Evolutionary conservation across 2,329 filamentous ascomycete genomes (phyloP).

Genomic region (Didymella exigua): DNA sequence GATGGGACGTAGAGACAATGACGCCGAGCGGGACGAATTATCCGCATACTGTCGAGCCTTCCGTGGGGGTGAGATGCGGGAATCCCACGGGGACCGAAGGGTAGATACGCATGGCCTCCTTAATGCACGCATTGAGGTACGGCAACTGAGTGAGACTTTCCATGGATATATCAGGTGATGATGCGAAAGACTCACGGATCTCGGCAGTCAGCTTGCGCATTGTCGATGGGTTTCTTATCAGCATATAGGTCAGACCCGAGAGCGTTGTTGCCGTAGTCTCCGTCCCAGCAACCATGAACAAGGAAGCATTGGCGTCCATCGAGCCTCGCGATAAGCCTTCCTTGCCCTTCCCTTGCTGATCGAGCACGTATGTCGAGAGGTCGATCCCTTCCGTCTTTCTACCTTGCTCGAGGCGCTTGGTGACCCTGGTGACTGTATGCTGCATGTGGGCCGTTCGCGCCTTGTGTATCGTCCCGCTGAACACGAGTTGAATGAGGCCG

Average conservation of each 20-base stretch:
- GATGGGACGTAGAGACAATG: constrained; percentile 24
- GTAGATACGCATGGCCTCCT: constrained; percentile 52
- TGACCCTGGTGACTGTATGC: constrained; percentile 32
- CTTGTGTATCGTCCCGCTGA: constrained; percentile 4
- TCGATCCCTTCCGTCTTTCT: constrained; percentile 38
- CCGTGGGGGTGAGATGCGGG: constrained; percentile 42
- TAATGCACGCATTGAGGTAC: constrained; percentile 49
- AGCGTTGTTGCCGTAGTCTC: constrained; percentile 54
- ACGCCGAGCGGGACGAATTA: constrained; percentile 41
- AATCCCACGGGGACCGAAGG: constrained; percentile 49
- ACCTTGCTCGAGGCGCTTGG: constrained; percentile 38
- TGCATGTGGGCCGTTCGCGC: constrained; percentile 24
- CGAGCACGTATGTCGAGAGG: constrained; percentile 50
- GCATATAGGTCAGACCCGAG: constrained; percentile 45
- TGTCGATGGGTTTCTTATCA: constrained; percentile 37
- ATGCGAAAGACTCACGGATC: constrained; percentile 34
- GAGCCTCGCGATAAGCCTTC: constrained; percentile 38
- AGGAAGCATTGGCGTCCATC: constrained; percentile 47
- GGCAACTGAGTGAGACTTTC: constrained; percentile 35
- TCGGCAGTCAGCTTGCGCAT: constrained; percentile 38
- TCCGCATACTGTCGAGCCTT: constrained; percentile 47
- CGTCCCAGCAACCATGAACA: constrained; percentile 53
- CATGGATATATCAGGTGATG: constrained; percentile 45
- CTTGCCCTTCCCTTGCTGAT: constrained; percentile 30
- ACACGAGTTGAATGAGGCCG: neutral